Base-by-base conservation (phyloP, 305 asterid species). In the Solanum hybrid region DNA sequence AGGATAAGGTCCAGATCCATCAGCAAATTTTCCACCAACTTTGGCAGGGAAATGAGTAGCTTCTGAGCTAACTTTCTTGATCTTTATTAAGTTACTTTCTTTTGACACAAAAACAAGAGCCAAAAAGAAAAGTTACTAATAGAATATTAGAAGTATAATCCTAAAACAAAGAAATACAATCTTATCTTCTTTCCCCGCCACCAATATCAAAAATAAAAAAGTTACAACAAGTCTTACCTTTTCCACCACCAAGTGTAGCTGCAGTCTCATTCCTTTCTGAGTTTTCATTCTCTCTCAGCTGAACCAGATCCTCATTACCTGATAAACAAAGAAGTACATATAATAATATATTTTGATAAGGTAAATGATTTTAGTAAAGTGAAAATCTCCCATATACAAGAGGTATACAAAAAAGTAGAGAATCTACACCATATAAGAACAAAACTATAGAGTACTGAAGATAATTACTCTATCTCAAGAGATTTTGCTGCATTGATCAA, bases 251-350 rank as follows among this genome's bases (percentile, higher is more conserved):
- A 76, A 89, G 88, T 91, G 91, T 91, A 90, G 92, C 88, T 91
- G 91, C 91, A 79, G 90, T 76, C 29, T 91, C 94, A n/a, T 90
- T 91, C 89, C 88, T 87, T 37, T 80, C 88, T 31, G 80, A 79
- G 82, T 60, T 72, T 79, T 75, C 86, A 78, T 77, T 40, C 73
- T 87, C 89, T 27, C 91, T 90, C 89, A 79, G 79, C 79, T 91
- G 92, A 64, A 84, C 88, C 56, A 38, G 16, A 89, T 91, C 95
- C 71, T 90, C 87, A 79, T 87, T 90, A 60, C 92, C 94, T 89
- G 87, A 89, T 77, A 86, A 79, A 85, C 84, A 90, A 40, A 66
- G 31, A 66, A 82, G 81, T 56, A 82, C 60, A 82, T 29, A 40
- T 13, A 69, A 82, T 69, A 38, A 80, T 38, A 24, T 38, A 69